Base-by-base conservation (phyloP, 2,329 filamentous ascomycete species). In the Paecilomyces fulvus region DNA sequence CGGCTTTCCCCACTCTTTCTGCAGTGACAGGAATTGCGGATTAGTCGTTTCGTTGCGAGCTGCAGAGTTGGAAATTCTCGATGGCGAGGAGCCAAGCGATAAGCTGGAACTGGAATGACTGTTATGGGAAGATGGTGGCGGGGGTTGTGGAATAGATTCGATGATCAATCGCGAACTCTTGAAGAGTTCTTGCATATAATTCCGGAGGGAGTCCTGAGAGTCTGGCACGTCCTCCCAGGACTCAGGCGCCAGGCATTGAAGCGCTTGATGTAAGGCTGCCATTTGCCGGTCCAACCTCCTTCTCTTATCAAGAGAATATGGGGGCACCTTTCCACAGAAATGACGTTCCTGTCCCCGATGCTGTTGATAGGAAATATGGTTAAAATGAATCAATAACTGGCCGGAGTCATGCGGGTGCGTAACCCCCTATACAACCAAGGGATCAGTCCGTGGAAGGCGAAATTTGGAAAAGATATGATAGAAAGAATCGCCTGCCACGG, bases 1-100 rank as follows among this genome's bases (percentile, higher is more conserved):
- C 48, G 90, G 87, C 71, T 95, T 96, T 49, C 83, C 82, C 91
- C 92, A 96, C 72, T 90, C 83, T 66, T 88, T 88, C 57, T 86
- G 84, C n/a, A 96, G 74, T 20, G 80, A 75, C 28, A 76, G 77
- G 30, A 84, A 77, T n/a, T 83, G 73, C 8, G 79, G 72, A 21
- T 80, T 73, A 2, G 80, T 74, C 1, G 79, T 75, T 33, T 72
- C 70, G 52, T 76, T 71, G 53, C 81, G 77, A 7, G 77, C 80
- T 17, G 75, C 66, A 2, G 83, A 82, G 55, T 79, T 69, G 48
- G 77, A 77, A 54, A 85, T 73, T 59, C 84, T 77, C 50, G 79
- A 77, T 31, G 78, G 75, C 60, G 74, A 78, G 49, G 67, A 75
- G 23, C 67, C 72, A 20, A 68, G 67, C 37, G 68, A 65, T 9